phyloP scores from a whole-genome alignment of 2,329 filamentous ascomycete species.

The Phialophora chinensis region DNA sequence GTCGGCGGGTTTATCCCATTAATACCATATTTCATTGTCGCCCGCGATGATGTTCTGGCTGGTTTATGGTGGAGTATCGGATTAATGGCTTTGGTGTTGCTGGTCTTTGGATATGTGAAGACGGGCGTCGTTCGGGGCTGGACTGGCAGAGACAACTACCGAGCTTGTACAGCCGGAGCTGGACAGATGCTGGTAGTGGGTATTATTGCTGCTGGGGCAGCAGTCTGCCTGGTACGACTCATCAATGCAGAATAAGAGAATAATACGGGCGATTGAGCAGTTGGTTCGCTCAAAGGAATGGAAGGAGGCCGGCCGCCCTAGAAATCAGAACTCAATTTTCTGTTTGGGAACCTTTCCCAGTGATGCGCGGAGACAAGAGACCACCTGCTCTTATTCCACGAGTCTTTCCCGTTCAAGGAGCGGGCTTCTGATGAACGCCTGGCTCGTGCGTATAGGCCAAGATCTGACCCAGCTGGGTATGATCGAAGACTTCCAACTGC shows the following conservation, averaged over 20 bases:
- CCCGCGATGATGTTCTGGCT: slow-evolving; percentile 46
- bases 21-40: slow-evolving; percentile 57
- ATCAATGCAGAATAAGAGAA: slow-evolving; percentile 29
- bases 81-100: slow-evolving; percentile 57
- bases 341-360: slow-evolving; percentile 3
- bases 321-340: background rate
- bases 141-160: slow-evolving; percentile 53
- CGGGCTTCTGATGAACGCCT: background rate
- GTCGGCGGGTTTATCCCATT: slow-evolving; percentile 56
- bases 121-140: slow-evolving; percentile 55
- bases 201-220: slow-evolving; percentile 68
- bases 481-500: background rate
- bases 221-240: slow-evolving; percentile 59
- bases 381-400: background rate
- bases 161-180: slow-evolving; percentile 64
- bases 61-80: slow-evolving; percentile 58
- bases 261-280: background rate
- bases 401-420: background rate
- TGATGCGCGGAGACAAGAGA: slow-evolving; percentile 11
- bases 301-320: background rate
- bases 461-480: background rate
- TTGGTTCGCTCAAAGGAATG: background rate
- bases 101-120: slow-evolving; percentile 60
- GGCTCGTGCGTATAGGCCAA: background rate
- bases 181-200: slow-evolving; percentile 70